Evolutionary conservation across 1,284 basidiomycete species (phyloP), one percentile per base, ranked within the genome.

Genomic region (Ceratobasidium sp.): DNA sequence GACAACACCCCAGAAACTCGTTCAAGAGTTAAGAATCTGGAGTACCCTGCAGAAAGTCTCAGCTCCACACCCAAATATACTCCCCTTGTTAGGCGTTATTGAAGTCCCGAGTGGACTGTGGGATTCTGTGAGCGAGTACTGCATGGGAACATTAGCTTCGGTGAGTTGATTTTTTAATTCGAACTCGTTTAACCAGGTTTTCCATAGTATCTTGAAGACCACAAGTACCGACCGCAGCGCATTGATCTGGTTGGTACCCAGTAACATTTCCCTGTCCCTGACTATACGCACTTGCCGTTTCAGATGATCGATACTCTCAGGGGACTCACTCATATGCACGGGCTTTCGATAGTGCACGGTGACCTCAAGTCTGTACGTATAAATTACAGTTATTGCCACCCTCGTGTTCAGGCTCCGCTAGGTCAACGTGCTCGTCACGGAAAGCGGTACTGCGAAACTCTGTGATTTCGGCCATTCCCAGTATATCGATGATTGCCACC

Each of bases 391-490:
- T 19, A 19, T 6, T 19, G 19, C 16, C 19, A 48, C 24, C 27
- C 7, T 43, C 22, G 8, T 29, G n/a, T 22, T 63, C 14, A 27
- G 31, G 48, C 46, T 63, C 61, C 41, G 27, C n/a, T 37, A 69
- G 66, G 24, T 37, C 37, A 71, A 71, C 41, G 29, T 71, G 13
- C 54, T 71, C 39, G 41, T 71, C 1, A 71, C 37, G 39, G 27
- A 54, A n/a, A 13, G 7, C 7, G 66, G 66, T 13, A 34, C 19
- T 24, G 34, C 39, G 1, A 71, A 71, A 31, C 27, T 71, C 2
- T 71, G 66, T 46, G 66, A 71, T 29, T 71, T 71, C 34, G 66
- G 66, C 9, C 66, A 71, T 24, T 71, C 66, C 7, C 66, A 22
- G 2, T 58, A 43, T 16, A 4, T 22, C 22, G 48, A 31, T 27